Base-by-base conservation (phyloP, 345 rosid species). In the Orychophragmus violaceus region DNA sequence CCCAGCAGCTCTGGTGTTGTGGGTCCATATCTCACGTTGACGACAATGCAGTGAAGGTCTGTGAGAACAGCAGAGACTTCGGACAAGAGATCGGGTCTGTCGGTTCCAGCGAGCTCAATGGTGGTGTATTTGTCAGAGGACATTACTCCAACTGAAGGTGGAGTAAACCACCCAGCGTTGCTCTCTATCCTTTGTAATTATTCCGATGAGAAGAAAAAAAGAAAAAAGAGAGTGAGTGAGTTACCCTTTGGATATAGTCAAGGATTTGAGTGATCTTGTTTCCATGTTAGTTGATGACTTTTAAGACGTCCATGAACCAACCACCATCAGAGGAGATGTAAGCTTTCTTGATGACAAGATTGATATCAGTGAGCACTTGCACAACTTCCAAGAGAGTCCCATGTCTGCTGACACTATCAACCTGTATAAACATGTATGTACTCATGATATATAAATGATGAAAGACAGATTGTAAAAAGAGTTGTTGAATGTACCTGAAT, bases 301-400 rank as follows among this genome's bases (percentile, higher is more conserved):
- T 73, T 78, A 92, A 92, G 69, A 92, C 98, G 69, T 92, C 91
- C 98, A 92, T 92, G 71, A 92, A 89, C 98, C 98, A 92, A 53
- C 87, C 96, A 0, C 89, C 91, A 81, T 92, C 96, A 62, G 91
- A 92, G 9, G 96, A 83, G 68, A 92, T 87, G 70, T 92, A 79
- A 6, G 98, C 98, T 76, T 92, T 92, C 12, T 71, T 92, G 50
- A 92, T 92, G 21, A 82, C 75, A 66, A 92, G 93, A 66, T 92
- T 80, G 89, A 86, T 78, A 74, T 89, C 95, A 23, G 83, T 86
- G 49, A 92, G 93, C 66, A 86, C 96, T 79, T 92, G 96, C 46
- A 89, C 80, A 58, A 89, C 98, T 79, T 92, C 87, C 35, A 92
- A 85, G 13, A 92, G 91, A 65, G 87, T 86, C 51, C 95, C 98